phyloP scores from a whole-genome alignment of 306 rosid species.

The Dalbergia oliveri region DNA sequence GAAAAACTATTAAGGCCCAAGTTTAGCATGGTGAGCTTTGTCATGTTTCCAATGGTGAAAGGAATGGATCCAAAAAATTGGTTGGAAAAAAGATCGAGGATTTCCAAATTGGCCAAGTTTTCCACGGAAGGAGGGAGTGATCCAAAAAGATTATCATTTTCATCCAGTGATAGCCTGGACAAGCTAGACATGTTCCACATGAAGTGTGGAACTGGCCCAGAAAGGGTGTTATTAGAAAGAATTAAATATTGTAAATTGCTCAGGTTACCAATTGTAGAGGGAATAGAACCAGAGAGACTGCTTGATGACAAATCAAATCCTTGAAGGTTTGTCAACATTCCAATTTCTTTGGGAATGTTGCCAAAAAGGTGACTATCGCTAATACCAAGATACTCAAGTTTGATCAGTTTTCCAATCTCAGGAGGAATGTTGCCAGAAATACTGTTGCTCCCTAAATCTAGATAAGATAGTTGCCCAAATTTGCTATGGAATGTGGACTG shows the following conservation, averaged over 20 bases:
- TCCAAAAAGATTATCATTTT: neutral
- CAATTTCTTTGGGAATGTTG: slow-evolving; percentile 10
- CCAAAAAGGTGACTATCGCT: neutral
- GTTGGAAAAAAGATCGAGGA: neutral
- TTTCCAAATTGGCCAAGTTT: neutral
- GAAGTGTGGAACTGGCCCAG: neutral
- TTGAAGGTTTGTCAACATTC: neutral
- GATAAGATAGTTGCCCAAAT: neutral
- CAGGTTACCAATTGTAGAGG: slow-evolving; percentile 14
- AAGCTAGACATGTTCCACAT: neutral
- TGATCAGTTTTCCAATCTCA: slow-evolving; percentile 23
- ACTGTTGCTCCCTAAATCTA: neutral
- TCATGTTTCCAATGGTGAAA: slow-evolving; percentile 4
- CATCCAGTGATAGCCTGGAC: rapidly evolving
- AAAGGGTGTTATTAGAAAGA: neutral
- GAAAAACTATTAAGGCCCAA: neutral
- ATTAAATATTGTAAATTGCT: neutral
- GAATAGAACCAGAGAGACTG: neutral
- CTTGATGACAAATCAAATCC: neutral
- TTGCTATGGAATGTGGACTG: neutral
- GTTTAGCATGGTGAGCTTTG: neutral
- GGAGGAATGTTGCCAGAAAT: neutral
- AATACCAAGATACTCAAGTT: neutral
- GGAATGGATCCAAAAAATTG: neutral
- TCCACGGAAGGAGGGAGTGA: neutral